A percentile compares a stretch with the other conserved stretches of the same genome.
phyloP scores from a whole-genome alignment of 352 stramenopile species.

The Phytophthora pini region DNA sequence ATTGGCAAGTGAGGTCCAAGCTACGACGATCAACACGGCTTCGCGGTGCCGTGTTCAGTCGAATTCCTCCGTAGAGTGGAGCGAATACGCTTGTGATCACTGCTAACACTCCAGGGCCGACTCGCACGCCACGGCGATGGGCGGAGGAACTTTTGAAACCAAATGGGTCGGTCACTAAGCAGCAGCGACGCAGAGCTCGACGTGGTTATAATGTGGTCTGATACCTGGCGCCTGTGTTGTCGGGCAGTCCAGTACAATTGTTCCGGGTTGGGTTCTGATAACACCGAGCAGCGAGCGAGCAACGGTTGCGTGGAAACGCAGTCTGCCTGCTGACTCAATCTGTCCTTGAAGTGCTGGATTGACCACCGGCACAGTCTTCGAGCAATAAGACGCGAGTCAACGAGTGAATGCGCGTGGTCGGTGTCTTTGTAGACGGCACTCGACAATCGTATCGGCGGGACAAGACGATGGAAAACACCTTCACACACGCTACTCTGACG shows the following conservation, averaged over 20 bases:
- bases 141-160: conserved; percentile 2
- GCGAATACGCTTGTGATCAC: conserved; percentile 11
- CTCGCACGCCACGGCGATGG: conserved; percentile 2
- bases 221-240: conserved; percentile 1
- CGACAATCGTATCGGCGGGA: not conserved
- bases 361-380: not conserved
- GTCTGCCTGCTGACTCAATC: not conserved
- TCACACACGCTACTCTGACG: too few species aligned
- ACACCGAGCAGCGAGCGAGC: not conserved
- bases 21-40: too few species aligned
- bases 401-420: not conserved
- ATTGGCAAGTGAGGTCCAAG: conserved; percentile 21
- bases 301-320: conserved; percentile 10
- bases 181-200: not conserved
- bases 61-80: not conserved
- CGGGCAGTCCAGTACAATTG: not conserved
- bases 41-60: not conserved
- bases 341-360: not conserved
- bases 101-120: not conserved
- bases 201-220: not conserved
- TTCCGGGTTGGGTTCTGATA: not conserved
- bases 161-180: not conserved
- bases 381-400: not conserved
- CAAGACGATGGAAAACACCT: too few species aligned
- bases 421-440: conserved; percentile 3